phyloP scores from a whole-genome alignment of 768 basidiomycete genomes.

The Suillus tomentosus region DNA sequence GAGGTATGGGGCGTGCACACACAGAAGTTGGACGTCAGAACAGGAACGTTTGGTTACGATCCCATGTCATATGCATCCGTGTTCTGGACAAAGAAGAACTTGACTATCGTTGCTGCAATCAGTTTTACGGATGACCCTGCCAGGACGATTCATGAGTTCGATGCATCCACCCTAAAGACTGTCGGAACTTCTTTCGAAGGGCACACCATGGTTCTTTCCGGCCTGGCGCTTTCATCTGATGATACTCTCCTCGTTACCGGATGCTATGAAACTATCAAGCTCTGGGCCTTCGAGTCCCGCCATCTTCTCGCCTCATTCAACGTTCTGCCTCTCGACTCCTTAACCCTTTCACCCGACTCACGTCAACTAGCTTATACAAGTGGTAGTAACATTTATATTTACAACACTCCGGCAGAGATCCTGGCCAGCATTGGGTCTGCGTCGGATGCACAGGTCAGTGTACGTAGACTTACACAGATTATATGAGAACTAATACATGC shows the following conservation, averaged over 20 bases:
- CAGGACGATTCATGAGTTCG: not conserved
- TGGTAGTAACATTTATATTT: not conserved
- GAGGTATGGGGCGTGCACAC: not conserved
- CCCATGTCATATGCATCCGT: not conserved
- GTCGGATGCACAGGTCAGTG: not conserved
- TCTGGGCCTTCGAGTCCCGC: conserved; percentile 5
- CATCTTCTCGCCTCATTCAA: not conserved
- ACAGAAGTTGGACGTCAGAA: not conserved
- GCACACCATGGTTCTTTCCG: not conserved
- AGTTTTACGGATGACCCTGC: not conserved
- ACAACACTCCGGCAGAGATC: not conserved
- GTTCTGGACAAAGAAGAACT: not conserved
- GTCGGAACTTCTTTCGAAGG: not conserved
- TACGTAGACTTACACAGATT: no score
- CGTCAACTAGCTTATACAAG: conserved; percentile 5
- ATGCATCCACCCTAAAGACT: conserved; percentile 1
- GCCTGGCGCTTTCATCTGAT: not conserved
- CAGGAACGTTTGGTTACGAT: not conserved
- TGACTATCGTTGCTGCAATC: not conserved
- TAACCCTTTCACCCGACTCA: not conserved
- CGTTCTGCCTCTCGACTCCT: not conserved
- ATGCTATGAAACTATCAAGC: conserved; percentile 3
- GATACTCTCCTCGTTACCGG: not conserved
- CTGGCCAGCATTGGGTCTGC: not conserved
- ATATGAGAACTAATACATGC: not conserved